Conservation (phyloP, 2,329 filamentous ascomycete genomes). For the Aspergillus sergii region DNA sequence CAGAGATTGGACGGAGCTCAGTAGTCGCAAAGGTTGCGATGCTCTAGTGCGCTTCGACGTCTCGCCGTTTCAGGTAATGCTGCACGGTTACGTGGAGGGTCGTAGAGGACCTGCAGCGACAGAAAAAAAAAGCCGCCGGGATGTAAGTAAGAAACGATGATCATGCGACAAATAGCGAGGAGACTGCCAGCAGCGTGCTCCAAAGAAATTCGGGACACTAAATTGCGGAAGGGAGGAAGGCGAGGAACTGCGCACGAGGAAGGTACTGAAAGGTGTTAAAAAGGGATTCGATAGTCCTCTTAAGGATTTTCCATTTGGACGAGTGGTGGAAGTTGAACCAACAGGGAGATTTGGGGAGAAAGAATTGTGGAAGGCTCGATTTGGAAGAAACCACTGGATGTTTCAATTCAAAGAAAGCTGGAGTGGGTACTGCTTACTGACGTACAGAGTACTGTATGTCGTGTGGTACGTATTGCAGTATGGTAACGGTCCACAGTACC, state of each 20-base stretch:
- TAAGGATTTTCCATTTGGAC: slow-evolving; percentile 9
- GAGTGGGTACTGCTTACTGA: slow-evolving; percentile 22
- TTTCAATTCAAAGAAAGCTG: slow-evolving; percentile 29
- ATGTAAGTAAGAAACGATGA: slow-evolving; percentile 29
- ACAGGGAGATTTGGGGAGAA: slow-evolving; percentile 13
- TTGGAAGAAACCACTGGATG: slow-evolving; percentile 29
- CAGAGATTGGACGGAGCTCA: slow-evolving; percentile 31
- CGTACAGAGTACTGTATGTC: slow-evolving; percentile 12
- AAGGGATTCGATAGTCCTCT: slow-evolving; percentile 1
- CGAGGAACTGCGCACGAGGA: not conserved
- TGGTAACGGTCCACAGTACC: slow-evolving; percentile 12
- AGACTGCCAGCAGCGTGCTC: slow-evolving; percentile 17
- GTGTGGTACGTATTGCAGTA: slow-evolving; percentile 15
- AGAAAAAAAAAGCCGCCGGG: slow-evolving; percentile 22
- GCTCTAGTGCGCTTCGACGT: slow-evolving; percentile 29
- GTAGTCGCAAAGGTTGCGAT: slow-evolving; percentile 28
- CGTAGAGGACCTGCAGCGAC: slow-evolving; percentile 28
- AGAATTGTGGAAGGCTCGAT: slow-evolving; percentile 29
- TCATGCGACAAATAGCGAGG: slow-evolving; percentile 26
- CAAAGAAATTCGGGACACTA: slow-evolving; percentile 9
- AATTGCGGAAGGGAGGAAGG: slow-evolving; percentile 14
- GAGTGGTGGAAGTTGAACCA: slow-evolving; percentile 5
- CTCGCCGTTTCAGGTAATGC: slow-evolving; percentile 30
- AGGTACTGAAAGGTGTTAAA: slow-evolving; percentile 2
- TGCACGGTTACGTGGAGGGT: slow-evolving; percentile 42